phyloP scores from a whole-genome alignment of 2,329 filamentous ascomycete species.

The Alternaria gaisen region DNA sequence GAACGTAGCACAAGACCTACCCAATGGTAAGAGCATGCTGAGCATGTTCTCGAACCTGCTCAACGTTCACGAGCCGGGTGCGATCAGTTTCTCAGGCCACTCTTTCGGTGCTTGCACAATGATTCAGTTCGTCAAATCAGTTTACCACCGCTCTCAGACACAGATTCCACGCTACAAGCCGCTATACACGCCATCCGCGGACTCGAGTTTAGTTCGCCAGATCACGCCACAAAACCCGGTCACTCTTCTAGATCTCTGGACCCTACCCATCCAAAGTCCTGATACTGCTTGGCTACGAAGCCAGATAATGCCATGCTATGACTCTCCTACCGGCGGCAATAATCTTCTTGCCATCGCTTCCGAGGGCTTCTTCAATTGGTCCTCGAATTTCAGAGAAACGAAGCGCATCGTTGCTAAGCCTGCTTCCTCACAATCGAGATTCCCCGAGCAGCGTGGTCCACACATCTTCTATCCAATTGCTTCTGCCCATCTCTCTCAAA shows the following conservation, averaged over 20 bases:
- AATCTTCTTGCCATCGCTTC: conserved; percentile 76
- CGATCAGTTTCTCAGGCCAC: conserved; percentile 79
- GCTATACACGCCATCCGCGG: conserved; percentile 67
- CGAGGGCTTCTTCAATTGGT: conserved; percentile 82
- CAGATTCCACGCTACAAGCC: conserved; percentile 60
- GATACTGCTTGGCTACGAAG: conserved; percentile 71
- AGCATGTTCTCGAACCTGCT: conserved; percentile 68
- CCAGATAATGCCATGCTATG: conserved; percentile 77
- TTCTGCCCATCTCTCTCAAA: conserved; percentile 83
- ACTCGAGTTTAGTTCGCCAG: conserved; percentile 68
- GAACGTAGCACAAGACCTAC: conserved; percentile 56
- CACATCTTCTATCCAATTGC: conserved; percentile 77
- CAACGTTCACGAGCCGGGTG: conserved; percentile 74
- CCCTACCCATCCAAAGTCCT: conserved; percentile 72
- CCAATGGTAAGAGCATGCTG: conserved; percentile 58
- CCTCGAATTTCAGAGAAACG: conserved; percentile 73
- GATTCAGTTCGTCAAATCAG: conserved; percentile 80
- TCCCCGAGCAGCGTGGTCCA: conserved; percentile 58
- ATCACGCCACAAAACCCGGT: conserved; percentile 73
- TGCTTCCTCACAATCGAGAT: conserved; percentile 56
- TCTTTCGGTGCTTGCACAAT: conserved; percentile 81
- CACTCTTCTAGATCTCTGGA: conserved; percentile 83
- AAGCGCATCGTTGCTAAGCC: conserved; percentile 70
- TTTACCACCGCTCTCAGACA: conserved; percentile 70
- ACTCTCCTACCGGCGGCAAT: conserved; percentile 58